These are phyloP conservation scores for Zoysia pacifica DNA, from an alignment of 176 grass and related monocot genomes.

Conservation along the genomic window DNA sequence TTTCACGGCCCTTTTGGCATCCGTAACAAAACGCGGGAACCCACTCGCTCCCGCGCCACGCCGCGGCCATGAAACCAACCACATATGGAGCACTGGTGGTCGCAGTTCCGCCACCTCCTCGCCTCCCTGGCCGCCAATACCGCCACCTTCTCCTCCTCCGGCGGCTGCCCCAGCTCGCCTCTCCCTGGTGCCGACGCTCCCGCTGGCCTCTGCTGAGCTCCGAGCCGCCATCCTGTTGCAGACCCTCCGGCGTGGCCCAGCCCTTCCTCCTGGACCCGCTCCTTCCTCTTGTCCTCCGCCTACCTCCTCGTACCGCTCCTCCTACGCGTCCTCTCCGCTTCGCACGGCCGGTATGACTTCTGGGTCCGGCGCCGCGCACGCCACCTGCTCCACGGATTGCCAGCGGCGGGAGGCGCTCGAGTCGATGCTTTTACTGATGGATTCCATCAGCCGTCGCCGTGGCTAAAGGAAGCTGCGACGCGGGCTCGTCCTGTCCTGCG, in stretches of 20 bases:
- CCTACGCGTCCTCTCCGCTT: constrained; percentile 38
- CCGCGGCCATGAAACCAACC: background rate
- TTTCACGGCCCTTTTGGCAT: too few relatives aligned
- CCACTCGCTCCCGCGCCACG: too few relatives aligned
- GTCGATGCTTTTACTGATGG: constrained; percentile 25
- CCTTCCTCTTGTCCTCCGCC: constrained; percentile 56
- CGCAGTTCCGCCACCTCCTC: constrained; percentile 57
- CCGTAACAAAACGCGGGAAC: background rate
- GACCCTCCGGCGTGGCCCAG: constrained; percentile 39
- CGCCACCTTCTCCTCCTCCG: constrained; percentile 37
- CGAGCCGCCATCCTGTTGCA: constrained; percentile 53
- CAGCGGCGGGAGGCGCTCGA: background rate
- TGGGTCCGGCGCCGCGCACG: constrained; percentile 55
- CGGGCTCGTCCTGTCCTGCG: constrained; percentile 40
- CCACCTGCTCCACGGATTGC: constrained; percentile 80
- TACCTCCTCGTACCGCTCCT: constrained; percentile 41
- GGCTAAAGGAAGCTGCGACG: constrained; percentile 45
- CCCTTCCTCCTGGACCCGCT: constrained; percentile 60
- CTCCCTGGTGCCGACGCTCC: constrained; percentile 32
- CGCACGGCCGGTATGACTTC: background rate
- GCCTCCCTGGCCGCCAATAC: constrained; percentile 42
- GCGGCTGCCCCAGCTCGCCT: constrained; percentile 26
- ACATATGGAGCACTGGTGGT: constrained; percentile 66
- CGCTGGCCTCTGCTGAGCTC: constrained; percentile 16
- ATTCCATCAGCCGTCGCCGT: constrained; percentile 52